A percentile compares a stretch with the other conserved stretches of the same genome.
These are phyloP conservation scores for Tricholoma sp. DNA, from an alignment of 768 basidiomycete genomes.

Conservation along the genomic window DNA sequence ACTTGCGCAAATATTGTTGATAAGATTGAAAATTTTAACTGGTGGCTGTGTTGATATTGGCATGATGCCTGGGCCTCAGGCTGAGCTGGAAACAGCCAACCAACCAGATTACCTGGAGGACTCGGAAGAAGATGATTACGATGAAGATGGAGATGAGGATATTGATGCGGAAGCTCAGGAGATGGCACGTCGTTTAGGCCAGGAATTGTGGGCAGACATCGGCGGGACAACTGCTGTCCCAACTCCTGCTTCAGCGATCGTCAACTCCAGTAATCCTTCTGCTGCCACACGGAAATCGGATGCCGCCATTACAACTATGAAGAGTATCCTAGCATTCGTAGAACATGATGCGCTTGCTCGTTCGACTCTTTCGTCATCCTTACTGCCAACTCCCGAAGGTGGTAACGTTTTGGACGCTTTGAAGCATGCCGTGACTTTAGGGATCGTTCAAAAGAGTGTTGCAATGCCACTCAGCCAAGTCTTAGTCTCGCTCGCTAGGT, in stretches of 20 bases:
- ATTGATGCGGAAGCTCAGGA: slow-evolving; percentile 69
- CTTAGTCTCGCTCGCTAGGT: slow-evolving; percentile 62
- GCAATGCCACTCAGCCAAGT: slow-evolving; percentile 55
- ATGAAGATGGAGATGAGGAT: slow-evolving; percentile 50
- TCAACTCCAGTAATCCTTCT: background rate
- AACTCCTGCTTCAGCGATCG: slow-evolving; percentile 8
- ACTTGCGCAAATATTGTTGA: slow-evolving; percentile 25
- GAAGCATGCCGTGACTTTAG: slow-evolving; percentile 39
- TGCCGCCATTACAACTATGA: slow-evolving; percentile 62
- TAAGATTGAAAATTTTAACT: slow-evolving; percentile 22
- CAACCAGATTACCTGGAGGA: slow-evolving; percentile 20
- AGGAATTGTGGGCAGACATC: slow-evolving; percentile 75
- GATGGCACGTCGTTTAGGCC: slow-evolving; percentile 68
- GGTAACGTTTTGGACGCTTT: slow-evolving; percentile 55
- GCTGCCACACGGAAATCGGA: slow-evolving; percentile 40
- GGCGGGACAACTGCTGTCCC: slow-evolving; percentile 47
- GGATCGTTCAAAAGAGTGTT: slow-evolving; percentile 45
- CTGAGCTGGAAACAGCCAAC: background rate
- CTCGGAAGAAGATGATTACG: slow-evolving; percentile 39
- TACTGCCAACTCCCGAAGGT: slow-evolving; percentile 43
- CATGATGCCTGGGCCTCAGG: background rate
- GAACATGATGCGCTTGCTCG: slow-evolving; percentile 53
- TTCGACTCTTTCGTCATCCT: slow-evolving; percentile 44
- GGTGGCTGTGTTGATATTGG: background rate
- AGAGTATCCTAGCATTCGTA: slow-evolving; percentile 52